A percentile compares a stretch with the other conserved stretches of the same genome.
phyloP scores from a whole-genome alignment of 2,329 filamentous ascomycete species.

The Aspergillus sergii region DNA sequence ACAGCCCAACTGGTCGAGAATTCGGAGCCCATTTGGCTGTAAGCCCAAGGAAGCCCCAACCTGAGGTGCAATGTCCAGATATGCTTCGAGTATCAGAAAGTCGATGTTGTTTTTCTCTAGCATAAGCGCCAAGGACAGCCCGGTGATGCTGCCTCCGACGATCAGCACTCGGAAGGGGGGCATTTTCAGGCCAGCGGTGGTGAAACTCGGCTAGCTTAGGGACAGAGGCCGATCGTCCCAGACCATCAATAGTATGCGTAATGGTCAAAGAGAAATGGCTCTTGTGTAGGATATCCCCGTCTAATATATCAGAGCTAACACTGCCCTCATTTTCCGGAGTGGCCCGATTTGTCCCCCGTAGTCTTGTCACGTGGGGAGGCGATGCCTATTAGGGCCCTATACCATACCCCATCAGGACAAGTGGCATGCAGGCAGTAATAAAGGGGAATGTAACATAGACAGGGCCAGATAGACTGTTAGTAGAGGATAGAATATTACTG shows the following conservation, averaged over 20 bases:
- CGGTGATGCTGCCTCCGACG: background rate
- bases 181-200: background rate
- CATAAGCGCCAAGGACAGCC: slow-evolving; percentile 22
- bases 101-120: slow-evolving; percentile 22
- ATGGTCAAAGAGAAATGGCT: no score
- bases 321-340: background rate
- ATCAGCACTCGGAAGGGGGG: background rate
- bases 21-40: slow-evolving; percentile 17
- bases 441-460: no score
- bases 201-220: background rate
- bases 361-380: background rate
- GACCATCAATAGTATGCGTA: background rate
- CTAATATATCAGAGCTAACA: background rate
- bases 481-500: no score
- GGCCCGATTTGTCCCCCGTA: background rate
- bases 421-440: background rate
- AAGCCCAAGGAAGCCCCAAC: slow-evolving; percentile 24
- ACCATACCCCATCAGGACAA: background rate
- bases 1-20: slow-evolving; percentile 21
- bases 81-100: slow-evolving; percentile 24
- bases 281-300: background rate
- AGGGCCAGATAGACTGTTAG: no score
- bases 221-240: background rate
- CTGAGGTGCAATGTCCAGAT: slow-evolving; percentile 22
- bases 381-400: background rate